phyloP scores from a whole-genome alignment of 176 grass and related monocot species.

The Lolium rigidum region DNA sequence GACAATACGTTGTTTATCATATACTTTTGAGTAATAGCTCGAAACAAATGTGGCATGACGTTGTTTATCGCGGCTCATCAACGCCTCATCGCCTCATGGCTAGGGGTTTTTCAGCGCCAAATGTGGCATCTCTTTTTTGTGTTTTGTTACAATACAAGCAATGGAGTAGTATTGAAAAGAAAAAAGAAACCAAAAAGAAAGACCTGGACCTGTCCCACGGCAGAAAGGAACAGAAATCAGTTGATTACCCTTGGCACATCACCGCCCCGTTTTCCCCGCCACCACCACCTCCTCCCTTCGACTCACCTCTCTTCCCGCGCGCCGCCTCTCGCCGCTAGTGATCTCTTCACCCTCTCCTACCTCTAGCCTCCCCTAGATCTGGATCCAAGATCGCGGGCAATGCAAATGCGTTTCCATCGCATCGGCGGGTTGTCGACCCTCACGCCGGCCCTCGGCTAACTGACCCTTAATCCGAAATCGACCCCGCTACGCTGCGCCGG shows the following conservation, averaged over 20 bases:
- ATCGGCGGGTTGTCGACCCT: neutral
- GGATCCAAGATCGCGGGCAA: neutral
- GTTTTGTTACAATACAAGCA: too few species aligned
- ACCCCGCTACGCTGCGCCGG: neutral
- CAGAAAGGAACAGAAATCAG: neutral
- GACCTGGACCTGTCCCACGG: neutral
- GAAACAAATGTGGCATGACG: too few species aligned
- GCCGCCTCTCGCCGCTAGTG: slow-evolving; percentile 1
- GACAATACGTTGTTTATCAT: too few species aligned
- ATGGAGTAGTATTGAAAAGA: too few species aligned
- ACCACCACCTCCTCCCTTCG: neutral
- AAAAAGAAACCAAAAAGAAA: too few species aligned
- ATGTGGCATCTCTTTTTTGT: too few species aligned
- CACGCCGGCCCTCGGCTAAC: neutral
- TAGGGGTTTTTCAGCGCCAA: too few species aligned
- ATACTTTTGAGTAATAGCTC: too few species aligned
- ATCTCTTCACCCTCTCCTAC: neutral
- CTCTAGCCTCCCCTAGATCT: neutral
- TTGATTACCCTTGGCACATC: neutral
- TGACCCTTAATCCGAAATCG: neutral
- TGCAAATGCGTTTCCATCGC: neutral
- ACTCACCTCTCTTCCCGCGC: neutral
- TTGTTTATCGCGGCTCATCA: too few species aligned
- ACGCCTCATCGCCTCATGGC: too few species aligned
- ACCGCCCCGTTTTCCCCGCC: neutral